These are phyloP conservation scores for Sinapis alba DNA, from an alignment of 441 rosid genomes.

Conservation along the genomic window DNA sequence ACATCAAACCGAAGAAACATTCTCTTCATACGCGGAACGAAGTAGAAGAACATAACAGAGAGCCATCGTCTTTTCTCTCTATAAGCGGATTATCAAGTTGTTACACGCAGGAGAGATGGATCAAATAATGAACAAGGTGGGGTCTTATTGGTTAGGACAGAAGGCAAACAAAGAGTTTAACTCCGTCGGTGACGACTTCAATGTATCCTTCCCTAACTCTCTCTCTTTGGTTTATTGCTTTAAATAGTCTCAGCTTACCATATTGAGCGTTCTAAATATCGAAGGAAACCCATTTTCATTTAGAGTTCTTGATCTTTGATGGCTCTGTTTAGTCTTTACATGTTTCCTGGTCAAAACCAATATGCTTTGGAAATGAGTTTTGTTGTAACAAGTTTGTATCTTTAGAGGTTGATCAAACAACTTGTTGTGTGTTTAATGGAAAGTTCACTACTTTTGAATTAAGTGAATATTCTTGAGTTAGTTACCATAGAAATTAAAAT, in stretches of 20 bases:
- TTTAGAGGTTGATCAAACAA: background rate
- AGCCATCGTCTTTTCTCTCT: conserved; percentile 11
- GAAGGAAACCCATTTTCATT: background rate
- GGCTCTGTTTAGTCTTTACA: background rate
- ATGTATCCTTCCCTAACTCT: conserved; percentile 37
- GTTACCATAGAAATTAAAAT: background rate
- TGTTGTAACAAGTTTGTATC: background rate
- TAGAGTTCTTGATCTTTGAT: background rate
- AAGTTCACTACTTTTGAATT: background rate
- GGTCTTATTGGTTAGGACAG: conserved; percentile 68
- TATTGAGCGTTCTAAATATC: background rate
- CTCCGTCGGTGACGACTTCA: conserved; percentile 77
- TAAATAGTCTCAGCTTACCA: background rate
- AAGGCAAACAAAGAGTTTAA: conserved; percentile 69
- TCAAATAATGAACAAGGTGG: conserved; percentile 72
- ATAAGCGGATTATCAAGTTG: background rate
- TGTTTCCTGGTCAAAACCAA: background rate
- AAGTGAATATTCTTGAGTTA: background rate
- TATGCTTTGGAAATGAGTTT: background rate
- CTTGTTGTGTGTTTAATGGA: background rate
- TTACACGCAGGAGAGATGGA: conserved; percentile 49
- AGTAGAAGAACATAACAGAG: conserved; percentile 14
- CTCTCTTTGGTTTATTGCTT: conserved; percentile 6
- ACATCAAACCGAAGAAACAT: too few species aligned
- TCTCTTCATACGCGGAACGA: background rate